Percentiles rank a stretch among this genome's conserved stretches.
Conservation (phyloP, 495 filamentous ascomycete genomes). For the Aspergillus incahuasiensis region DNA sequence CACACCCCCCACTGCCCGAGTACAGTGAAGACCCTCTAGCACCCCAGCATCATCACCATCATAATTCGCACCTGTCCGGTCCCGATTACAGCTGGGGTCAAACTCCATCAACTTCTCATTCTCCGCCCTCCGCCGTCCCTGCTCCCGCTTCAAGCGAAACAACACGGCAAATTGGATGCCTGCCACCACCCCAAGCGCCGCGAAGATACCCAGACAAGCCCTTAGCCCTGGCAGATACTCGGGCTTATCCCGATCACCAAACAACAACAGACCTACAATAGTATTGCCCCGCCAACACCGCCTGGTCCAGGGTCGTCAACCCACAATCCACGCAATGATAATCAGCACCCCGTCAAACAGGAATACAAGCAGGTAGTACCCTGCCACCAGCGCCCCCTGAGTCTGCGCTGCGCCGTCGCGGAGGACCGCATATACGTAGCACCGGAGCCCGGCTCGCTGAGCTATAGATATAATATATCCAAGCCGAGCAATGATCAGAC, state of each 20-base stretch:
- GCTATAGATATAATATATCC: too few species aligned
- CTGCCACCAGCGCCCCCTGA: constrained; percentile 47
- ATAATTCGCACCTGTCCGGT: constrained; percentile 12
- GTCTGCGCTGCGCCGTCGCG: constrained; percentile 33
- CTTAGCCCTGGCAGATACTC: constrained; percentile 53
- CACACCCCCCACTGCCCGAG: constrained; percentile 37
- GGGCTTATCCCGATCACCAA: constrained; percentile 38
- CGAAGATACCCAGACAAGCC: constrained; percentile 53
- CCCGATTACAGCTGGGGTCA: constrained; percentile 21
- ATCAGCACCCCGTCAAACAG: constrained; percentile 51
- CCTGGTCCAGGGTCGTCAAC: constrained; percentile 48
- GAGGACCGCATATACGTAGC: constrained; percentile 50
- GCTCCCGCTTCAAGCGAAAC: constrained; percentile 48
- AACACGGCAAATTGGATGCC: constrained; percentile 50
- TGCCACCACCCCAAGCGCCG: constrained; percentile 43
- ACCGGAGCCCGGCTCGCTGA: too few species aligned
- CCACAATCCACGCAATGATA: constrained; percentile 48
- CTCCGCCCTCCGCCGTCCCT: constrained; percentile 46
- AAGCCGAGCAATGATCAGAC: too few species aligned
- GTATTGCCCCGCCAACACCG: constrained; percentile 40
- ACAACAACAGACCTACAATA: constrained; percentile 46
- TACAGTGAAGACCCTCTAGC: too few species aligned
- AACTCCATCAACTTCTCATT: constrained; percentile 54
- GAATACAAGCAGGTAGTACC: constrained; percentile 60
- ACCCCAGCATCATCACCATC: constrained; percentile 17